Conservation (phyloP, 495 filamentous ascomycete genomes). For the Haplographium delicatum region DNA sequence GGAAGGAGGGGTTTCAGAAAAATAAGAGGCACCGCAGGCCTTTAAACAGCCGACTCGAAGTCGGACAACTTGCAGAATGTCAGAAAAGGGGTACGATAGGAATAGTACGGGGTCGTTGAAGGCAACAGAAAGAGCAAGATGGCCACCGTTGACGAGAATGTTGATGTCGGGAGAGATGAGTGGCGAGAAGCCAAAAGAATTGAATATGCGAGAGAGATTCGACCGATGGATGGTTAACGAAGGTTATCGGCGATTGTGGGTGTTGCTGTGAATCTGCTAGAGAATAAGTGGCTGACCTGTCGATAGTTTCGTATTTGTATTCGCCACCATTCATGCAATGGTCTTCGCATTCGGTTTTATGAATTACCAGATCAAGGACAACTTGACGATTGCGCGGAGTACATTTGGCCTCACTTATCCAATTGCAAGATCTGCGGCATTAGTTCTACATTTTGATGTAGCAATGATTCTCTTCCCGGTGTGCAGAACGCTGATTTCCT, state of each 20-base stretch:
- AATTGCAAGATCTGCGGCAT: constrained; percentile 63
- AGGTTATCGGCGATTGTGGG: constrained; percentile 67
- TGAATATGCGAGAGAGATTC: constrained; percentile 48
- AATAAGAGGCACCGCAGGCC: constrained; percentile 2
- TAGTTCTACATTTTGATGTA: constrained; percentile 71
- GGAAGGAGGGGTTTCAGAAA: constrained; percentile 1
- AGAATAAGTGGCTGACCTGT: constrained; percentile 6
- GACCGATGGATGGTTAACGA: constrained; percentile 73
- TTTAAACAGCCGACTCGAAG: constrained; percentile 22
- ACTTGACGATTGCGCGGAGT: constrained; percentile 51
- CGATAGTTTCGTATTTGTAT: constrained; percentile 62
- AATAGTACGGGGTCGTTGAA: constrained; percentile 30
- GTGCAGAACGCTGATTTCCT: constrained; percentile 72
- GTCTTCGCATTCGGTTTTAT: constrained; percentile 71
- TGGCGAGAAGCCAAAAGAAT: constrained; percentile 52
- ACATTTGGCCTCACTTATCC: constrained; percentile 66
- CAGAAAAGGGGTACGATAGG: constrained; percentile 33
- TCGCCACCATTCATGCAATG: constrained; percentile 59
- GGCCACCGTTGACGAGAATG: constrained; percentile 65
- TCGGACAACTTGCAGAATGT: constrained; percentile 32
- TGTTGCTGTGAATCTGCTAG: constrained; percentile 12
- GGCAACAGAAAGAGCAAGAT: constrained; percentile 58
- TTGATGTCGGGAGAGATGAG: constrained; percentile 67
- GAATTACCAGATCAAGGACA: constrained; percentile 70
- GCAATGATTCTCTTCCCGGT: constrained; percentile 72